Conservation (phyloP, 306 rosid genomes). For the Begonia peltatifolia region DNA sequence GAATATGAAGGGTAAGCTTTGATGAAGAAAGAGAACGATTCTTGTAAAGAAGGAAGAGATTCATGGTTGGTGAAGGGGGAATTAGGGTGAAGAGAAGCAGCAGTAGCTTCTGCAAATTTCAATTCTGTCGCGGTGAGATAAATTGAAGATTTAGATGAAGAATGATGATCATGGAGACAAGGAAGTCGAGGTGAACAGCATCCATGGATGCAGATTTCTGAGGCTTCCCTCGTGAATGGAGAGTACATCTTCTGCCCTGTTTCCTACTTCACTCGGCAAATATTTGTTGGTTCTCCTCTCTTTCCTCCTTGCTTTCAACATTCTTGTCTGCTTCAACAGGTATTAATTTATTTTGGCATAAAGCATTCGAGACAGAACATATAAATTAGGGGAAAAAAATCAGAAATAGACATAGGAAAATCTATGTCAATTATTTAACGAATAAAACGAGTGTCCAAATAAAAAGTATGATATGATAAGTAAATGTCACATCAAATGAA, state of each 20-base stretch:
- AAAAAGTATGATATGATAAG: no score
- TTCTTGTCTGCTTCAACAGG: not conserved
- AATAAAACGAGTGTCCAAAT: not conserved
- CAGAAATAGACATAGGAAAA: not conserved
- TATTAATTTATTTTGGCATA: no score
- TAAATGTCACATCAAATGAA: no score
- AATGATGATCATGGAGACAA: slow-evolving; percentile 15
- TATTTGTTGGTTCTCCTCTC: not conserved
- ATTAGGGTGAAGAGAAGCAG: slow-evolving; percentile 36
- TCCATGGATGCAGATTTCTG: slow-evolving; percentile 41
- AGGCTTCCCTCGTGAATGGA: slow-evolving; percentile 24
- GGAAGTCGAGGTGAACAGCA: slow-evolving; percentile 40
- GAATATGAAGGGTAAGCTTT: slow-evolving; percentile 37
- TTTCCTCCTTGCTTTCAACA: not conserved
- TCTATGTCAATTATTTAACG: not conserved
- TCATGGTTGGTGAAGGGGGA: slow-evolving; percentile 64
- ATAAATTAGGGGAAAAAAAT: not conserved
- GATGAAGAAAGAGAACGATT: slow-evolving; percentile 35
- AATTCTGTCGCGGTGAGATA: slow-evolving; percentile 7
- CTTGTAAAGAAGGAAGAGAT: slow-evolving; percentile 48
- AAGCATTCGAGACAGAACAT: no score
- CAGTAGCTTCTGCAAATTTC: slow-evolving; percentile 26
- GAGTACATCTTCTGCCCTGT: slow-evolving; percentile 26
- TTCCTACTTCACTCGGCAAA: not conserved
- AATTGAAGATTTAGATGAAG: slow-evolving; percentile 12